These are phyloP conservation scores for Globisporangium polare DNA, from an alignment of 352 stramenopile genomes.

Conservation along the genomic window DNA sequence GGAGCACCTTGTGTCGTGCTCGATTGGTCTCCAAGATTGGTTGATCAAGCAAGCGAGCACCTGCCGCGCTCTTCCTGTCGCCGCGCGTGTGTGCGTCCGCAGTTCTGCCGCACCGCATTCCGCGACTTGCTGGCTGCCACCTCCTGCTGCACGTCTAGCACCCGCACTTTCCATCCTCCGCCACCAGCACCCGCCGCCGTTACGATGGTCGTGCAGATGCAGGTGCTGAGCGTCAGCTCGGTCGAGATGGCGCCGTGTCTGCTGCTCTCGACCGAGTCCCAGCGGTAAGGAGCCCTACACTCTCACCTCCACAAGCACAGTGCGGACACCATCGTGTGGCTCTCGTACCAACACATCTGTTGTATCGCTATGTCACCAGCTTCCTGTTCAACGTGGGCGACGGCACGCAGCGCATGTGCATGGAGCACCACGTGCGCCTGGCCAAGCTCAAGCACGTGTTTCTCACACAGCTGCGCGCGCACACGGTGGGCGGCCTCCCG, in stretches of 20 bases:
- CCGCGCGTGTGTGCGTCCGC: no score
- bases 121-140: no score
- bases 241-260: slow-evolving; percentile 71
- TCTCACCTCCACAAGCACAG: no score
- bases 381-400: slow-evolving; percentile 91
- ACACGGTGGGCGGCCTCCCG: slow-evolving; percentile 81
- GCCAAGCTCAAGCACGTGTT: slow-evolving; percentile 83
- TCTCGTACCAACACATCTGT: no score
- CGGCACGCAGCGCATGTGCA: slow-evolving; percentile 87
- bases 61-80: no score
- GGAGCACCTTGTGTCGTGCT: no score
- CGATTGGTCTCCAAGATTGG: no score
- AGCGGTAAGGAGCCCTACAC: slow-evolving; percentile 27
- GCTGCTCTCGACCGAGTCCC: slow-evolving; percentile 61
- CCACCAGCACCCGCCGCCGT: not conserved
- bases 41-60: no score
- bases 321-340: no score
- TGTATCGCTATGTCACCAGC: slow-evolving; percentile 17
- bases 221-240: slow-evolving; percentile 73
- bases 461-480: slow-evolving; percentile 72
- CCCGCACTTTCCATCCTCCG: no score
- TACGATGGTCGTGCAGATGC: slow-evolving; percentile 69
- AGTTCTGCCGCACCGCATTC: no score
- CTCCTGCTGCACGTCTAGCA: not conserved
- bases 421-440: slow-evolving; percentile 89